Base-by-base conservation (phyloP, 163 green algal genomes). In the Chlorella variabilis region DNA sequence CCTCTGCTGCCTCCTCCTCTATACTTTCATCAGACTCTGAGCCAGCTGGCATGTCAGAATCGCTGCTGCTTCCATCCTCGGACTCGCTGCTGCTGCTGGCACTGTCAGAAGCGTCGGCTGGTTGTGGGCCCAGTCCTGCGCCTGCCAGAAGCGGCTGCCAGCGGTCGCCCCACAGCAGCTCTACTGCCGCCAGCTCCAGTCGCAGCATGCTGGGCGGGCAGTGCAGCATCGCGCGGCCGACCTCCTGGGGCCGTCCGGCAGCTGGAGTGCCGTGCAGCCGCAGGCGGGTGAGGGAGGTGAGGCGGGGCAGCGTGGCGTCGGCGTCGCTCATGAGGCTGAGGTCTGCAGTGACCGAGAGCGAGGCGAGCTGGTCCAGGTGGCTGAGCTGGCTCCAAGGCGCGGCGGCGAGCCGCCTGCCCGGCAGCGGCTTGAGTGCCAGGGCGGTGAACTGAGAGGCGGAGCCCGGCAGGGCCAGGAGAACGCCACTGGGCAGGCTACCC, bases 201-300 rank as follows among this genome's bases (percentile, higher is more conserved):
- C 73, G 36, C 25, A 20, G 27, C 73, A 80, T 27, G 54, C 33
- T 41, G 17, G 23, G 11, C 8, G 73, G 38, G 54, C 54, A 69
- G 4, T 34, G 54, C 36, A 80, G 73, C 73, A 80, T 54, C 15
- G 18, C 51, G 0, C n/a, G 27, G 18, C 34, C 27, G 0, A 69
- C 34, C 13, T 69, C 71, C 20, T 21, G 38, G 25, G 38, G 23
- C 13, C 13, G 31, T 5, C 66, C 23, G 0, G 38, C 38, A 4
- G 23, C 21, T 23, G 38, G 1, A 17, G 0, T 4, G 54, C 41
- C 1, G 4, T 67, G 38, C 56, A 80, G 56, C 13, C 73, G 36
- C 54, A 80, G 56, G 56, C 73, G 73, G 3, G 73, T 80, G 18
- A 77, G 48, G 42, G 15, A 33, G 13, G 9, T 45, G 36, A 76